Base-by-base conservation (phyloP, 345 rosid species). In the Ricinus communis region DNA sequence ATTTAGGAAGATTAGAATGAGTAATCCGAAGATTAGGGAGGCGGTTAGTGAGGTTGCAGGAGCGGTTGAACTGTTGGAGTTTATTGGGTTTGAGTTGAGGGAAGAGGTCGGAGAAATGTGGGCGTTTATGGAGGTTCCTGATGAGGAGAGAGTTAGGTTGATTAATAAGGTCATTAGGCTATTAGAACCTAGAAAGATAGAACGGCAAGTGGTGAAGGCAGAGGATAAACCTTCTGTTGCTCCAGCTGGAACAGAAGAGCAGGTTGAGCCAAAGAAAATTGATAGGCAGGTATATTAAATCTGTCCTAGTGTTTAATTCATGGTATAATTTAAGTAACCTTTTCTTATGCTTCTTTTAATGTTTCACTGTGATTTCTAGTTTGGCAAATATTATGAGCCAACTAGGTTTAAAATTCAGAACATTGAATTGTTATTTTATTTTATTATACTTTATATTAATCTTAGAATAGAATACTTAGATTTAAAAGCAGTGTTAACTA, bases 21-120 rank as follows among this genome's bases (percentile, higher is more conserved):
- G 90, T 0, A 93, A 93, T 78, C 86, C 90, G 0, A 91, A 88
- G 95, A 90, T 93, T 31, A 83, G 86, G 76, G 96, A 93, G 77
- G 94, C 91, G 0, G 62, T 93, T 27, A 87, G 87, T 52, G 94
- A 93, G 63, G 91, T 90, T 70, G 73, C 84, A 0, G 98, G 97
- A 70, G 96, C 93, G 53, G 66, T 91, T 63, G 97, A 90, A 79
- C 65, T 91, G 75, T 85, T 93, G 81, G 93, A 90, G 80, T 43
- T 75, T 70, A 84, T 85, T 52, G 98, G 97, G 14, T 93, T 93
- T 63, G 65, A 71, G 63, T 77, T 90, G 84, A 90, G 72, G 75
- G 95, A 90, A 45, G 96, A 87, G 25, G 79, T 75, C 45, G 97
- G 81, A 19, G 98, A 93, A 78, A 76, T 91, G 82, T 93, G 93